Evolutionary conservation across 2,329 filamentous ascomycete species (phyloP).

Genomic region (Grosmannia serpens): DNA sequence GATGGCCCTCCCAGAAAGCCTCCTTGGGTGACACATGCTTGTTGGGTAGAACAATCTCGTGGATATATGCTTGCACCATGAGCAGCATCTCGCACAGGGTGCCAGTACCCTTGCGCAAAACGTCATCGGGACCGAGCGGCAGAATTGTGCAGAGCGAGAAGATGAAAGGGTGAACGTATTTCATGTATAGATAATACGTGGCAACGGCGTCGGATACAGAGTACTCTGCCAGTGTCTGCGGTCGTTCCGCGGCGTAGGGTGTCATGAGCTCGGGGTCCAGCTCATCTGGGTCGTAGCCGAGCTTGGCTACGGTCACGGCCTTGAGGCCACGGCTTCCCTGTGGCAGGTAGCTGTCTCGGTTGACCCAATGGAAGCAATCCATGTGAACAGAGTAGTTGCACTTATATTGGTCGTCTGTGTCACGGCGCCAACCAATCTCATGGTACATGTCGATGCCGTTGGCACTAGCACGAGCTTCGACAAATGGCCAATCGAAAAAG

Average conservation of each 20-base stretch:
- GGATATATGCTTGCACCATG: conserved; percentile 95
- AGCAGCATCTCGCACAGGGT: conserved; percentile 99
- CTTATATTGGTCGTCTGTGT: conserved; percentile 91
- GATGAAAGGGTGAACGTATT: conserved; percentile 99
- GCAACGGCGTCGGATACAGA: conserved; percentile 98
- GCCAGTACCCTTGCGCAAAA: conserved; percentile 87
- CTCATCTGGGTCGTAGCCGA: conserved; percentile 96
- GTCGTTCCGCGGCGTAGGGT: conserved; percentile 76
- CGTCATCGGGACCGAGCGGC: conserved; percentile 84
- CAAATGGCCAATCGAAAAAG: conserved; percentile 99
- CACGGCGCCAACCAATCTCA: conserved; percentile 94
- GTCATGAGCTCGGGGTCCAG: conserved; percentile 97
- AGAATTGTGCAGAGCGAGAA: conserved; percentile 97
- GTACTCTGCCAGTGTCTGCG: conserved; percentile 91
- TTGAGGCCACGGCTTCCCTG: conserved; percentile 96
- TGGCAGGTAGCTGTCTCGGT: conserved; percentile 92
- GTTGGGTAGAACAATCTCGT: conserved; percentile 86
- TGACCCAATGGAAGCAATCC: conserved; percentile 99
- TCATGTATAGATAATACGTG: conserved; percentile 99
- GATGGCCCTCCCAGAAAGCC: conserved; percentile 90
- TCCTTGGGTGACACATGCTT: conserved; percentile 89
- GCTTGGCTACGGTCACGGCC: conserved; percentile 92
- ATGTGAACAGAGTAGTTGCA: conserved; percentile 95
- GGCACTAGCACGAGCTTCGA: conserved; percentile 84
- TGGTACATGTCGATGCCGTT: conserved; percentile 98